These are phyloP conservation scores for Salpingoeca rosetta DNA, from an alignment of 78 protist genomes.

Conservation along the genomic window DNA sequence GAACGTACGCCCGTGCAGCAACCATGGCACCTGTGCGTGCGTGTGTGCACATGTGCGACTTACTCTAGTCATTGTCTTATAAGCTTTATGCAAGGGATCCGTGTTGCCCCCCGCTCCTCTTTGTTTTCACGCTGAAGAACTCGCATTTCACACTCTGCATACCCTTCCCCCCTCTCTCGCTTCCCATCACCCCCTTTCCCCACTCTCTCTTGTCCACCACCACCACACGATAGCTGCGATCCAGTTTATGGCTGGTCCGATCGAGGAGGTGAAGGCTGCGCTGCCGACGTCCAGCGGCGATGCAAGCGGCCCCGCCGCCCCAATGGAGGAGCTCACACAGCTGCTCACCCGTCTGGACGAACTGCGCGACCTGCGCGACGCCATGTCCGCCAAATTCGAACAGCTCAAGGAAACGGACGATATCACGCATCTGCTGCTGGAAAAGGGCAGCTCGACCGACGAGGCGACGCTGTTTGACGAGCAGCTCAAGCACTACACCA, in stretches of 20 bases:
- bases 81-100: no score
- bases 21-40: no score
- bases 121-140: no score
- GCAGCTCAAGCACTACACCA: not conserved
- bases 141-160: not conserved
- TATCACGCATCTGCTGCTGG: not conserved
- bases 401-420: not conserved
- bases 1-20: no score
- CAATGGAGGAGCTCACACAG: not conserved
- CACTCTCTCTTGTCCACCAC: not conserved
- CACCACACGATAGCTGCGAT: not conserved
- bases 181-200: not conserved
- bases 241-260: not conserved
- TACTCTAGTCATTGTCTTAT: no score
- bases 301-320: not conserved
- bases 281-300: not conserved
- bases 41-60: no score
- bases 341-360: not conserved
- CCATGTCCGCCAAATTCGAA: not conserved
- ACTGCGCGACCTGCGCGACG: not conserved
- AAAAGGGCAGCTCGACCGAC: not conserved
- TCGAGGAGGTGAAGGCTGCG: not conserved
- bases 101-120: no score
- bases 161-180: not conserved
- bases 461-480: not conserved